Evolutionary conservation across 129 eudicot species (phyloP), one percentile per base, ranked within the genome.

Genomic region (Saposhnikovia divaricata): DNA sequence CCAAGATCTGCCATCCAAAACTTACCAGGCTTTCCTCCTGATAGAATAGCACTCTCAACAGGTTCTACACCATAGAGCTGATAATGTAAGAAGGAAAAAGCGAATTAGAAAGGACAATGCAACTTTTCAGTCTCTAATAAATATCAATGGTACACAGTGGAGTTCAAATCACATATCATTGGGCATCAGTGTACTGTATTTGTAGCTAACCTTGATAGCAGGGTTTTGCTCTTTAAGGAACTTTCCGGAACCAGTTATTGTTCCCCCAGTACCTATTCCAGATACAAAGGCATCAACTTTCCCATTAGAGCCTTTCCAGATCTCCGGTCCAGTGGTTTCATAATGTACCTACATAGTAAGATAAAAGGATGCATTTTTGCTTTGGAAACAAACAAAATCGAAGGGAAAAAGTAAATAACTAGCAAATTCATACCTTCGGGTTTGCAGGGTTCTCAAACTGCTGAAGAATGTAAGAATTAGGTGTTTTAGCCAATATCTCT

Each of bases 11-110:
- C 15, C 1, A 68, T 27, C 10, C 21, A 68, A 68, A 85, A 46
- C 90, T 91, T 84, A 93, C 98, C 97, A 69, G 98, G 98, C 82
- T 88, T 93, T 88, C 98, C 98, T 69, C 98, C 98, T 40, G 97
- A 89, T 47, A 93, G 86, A 77, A 93, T 80, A 79, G 93, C 83
- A 79, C 98, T 93, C 84, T 93, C 98, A 59, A 87, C 82, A 39
- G 98, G 98, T 84, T 91, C 97, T 42, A 93, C 61, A 18, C 96
- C 97, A 77, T 74, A 80, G 43, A 91, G 83, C 93, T 89, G 82
- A 82, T 76, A 84, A 12, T 65, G 87, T 76, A 65, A 81, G 65
- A 23, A 78, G 77, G 79, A 46, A 23, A 40, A 40, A 74, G 0
- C 45, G 55, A 38, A 59, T 42, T 31, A 40, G 37, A 31, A 77